Evolutionary conservation across 2,329 filamentous ascomycete species (phyloP).

Genomic region (Cyclaneusma minus): DNA sequence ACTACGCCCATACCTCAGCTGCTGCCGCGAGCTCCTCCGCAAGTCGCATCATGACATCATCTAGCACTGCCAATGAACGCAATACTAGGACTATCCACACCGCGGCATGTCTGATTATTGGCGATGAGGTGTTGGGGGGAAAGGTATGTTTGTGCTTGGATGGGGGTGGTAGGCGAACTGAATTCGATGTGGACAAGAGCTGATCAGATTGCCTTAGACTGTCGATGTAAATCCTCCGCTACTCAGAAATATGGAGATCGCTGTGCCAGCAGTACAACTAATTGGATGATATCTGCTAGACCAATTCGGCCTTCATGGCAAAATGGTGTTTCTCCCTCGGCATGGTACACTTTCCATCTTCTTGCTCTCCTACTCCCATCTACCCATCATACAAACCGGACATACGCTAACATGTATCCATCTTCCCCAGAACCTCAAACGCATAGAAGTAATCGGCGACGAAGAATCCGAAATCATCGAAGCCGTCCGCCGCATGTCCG

Average conservation of each 20-base stretch:
- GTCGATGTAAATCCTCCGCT: slow-evolving; percentile 23
- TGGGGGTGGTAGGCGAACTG: background rate
- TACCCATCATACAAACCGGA: slow-evolving; percentile 38
- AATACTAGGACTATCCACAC: slow-evolving; percentile 63
- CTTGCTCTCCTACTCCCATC: slow-evolving; percentile 39
- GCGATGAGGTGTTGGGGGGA: slow-evolving; percentile 89
- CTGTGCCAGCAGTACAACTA: background rate
- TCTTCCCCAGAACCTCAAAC: slow-evolving; percentile 62
- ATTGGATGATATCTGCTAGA: no score
- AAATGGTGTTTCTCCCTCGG: slow-evolving; percentile 49
- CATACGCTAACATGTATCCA: slow-evolving; percentile 13
- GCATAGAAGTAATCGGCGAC: slow-evolving; percentile 86
- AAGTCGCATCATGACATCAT: slow-evolving; percentile 27
- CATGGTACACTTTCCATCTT: slow-evolving; percentile 29
- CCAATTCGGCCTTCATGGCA: slow-evolving; percentile 47
- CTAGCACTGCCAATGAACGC: slow-evolving; percentile 34
- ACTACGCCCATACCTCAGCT: slow-evolving; percentile 29
- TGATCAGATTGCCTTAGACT: no score
- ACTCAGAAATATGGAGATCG: background rate
- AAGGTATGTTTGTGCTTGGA: slow-evolving; percentile 47
- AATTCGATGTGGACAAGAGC: background rate
- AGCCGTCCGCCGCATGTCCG: slow-evolving; percentile 73
- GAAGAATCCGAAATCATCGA: slow-evolving; percentile 85
- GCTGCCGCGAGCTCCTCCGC: slow-evolving; percentile 6
- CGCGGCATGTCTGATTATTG: slow-evolving; percentile 85